phyloP scores from a whole-genome alignment of 306 rosid genomes.

The Cucurbita ficifolia region DNA sequence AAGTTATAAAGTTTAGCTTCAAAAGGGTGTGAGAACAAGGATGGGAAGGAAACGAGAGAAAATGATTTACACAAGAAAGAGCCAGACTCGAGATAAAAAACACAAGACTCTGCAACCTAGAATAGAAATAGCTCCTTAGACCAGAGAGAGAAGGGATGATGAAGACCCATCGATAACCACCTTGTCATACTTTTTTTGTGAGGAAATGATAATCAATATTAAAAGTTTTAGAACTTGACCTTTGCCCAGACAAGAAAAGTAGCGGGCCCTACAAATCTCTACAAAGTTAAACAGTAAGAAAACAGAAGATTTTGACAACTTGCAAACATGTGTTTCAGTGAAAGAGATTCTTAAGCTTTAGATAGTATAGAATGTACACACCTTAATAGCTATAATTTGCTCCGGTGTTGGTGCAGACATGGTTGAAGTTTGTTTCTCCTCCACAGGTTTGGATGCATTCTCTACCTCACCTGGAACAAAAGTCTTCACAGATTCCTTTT shows the following conservation, averaged over 20 bases:
- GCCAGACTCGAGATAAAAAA: not conserved
- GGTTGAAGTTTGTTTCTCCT: slow-evolving; percentile 48
- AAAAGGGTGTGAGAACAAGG: not conserved
- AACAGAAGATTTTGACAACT: not conserved
- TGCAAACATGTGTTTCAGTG: not conserved
- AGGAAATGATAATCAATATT: not conserved
- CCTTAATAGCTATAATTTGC: slow-evolving; percentile 93
- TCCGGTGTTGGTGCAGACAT: slow-evolving; percentile 73
- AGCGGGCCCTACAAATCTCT: not conserved
- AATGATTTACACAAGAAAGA: not conserved
- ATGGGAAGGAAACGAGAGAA: not conserved
- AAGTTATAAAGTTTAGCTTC: not conserved
- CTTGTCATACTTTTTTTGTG: not conserved
- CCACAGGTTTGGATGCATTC: slow-evolving; percentile 32
- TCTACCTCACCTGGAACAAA: slow-evolving; percentile 32
- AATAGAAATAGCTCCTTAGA: not conserved
- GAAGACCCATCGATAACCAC: not conserved
- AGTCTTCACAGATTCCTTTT: slow-evolving; percentile 29
- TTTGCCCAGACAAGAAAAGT: not conserved
- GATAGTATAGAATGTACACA: slow-evolving; percentile 1
- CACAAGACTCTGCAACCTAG: not conserved
- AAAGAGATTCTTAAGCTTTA: not conserved
- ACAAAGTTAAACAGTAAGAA: not conserved
- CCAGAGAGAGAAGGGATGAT: not conserved
- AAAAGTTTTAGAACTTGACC: not conserved